These are phyloP conservation scores for Tylopilus orsonianus DNA, from an alignment of 1,284 basidiomycete species.

Conservation along the genomic window DNA sequence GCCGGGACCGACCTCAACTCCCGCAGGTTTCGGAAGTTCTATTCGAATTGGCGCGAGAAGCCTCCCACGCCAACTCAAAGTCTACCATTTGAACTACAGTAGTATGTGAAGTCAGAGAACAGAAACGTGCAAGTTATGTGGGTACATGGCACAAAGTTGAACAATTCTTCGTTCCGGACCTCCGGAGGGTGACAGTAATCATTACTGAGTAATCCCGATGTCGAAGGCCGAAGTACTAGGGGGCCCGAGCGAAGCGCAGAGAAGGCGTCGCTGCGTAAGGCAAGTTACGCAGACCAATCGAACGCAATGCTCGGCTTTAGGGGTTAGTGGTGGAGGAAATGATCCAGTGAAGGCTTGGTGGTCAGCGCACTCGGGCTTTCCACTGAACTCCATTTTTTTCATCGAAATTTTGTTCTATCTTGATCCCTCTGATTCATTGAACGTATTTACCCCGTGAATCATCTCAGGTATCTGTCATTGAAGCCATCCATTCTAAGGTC, in stretches of 20 bases:
- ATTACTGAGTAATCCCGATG: slow-evolving; percentile 1
- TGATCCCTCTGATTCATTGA: too few species aligned
- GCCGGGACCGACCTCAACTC: not conserved
- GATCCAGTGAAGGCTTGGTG: too few species aligned
- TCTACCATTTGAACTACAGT: not conserved
- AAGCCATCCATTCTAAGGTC: too few species aligned
- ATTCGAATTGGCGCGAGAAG: not conserved
- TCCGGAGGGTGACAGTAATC: too few species aligned
- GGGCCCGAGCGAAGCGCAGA: not conserved
- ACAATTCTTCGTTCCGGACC: not conserved
- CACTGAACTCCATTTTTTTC: too few species aligned
- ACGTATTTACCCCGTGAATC: not conserved
- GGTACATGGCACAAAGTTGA: not conserved
- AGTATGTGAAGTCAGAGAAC: not conserved
- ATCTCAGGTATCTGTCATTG: not conserved
- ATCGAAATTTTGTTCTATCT: not conserved
- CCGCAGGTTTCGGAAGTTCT: not conserved
- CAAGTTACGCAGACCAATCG: too few species aligned
- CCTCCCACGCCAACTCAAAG: not conserved
- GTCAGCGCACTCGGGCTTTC: too few species aligned
- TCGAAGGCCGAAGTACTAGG: not conserved
- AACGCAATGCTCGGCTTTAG: too few species aligned
- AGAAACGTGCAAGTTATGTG: too few species aligned
- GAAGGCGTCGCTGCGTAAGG: too few species aligned
- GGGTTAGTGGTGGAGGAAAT: too few species aligned